phyloP scores from a whole-genome alignment of 2,329 filamentous ascomycete species.

The Colletotrichum melonis region DNA sequence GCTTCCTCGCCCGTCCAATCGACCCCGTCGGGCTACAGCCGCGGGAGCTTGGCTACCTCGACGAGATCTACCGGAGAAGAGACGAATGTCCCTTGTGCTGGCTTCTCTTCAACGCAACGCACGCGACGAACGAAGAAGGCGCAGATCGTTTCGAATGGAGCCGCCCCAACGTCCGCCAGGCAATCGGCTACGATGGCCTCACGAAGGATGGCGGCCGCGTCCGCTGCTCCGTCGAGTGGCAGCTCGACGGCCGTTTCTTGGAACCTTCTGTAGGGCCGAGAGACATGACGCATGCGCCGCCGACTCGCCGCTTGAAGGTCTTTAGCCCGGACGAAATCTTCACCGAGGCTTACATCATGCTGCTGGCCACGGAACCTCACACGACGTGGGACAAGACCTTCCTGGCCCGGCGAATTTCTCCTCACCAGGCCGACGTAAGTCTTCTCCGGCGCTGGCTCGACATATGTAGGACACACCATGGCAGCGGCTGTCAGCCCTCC shows the following conservation, averaged over 20 bases:
- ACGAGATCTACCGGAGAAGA: background rate
- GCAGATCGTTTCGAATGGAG: background rate
- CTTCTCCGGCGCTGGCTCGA: background rate
- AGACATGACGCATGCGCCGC: background rate
- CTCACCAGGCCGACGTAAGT: background rate
- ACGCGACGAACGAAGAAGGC: background rate
- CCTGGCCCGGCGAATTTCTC: background rate
- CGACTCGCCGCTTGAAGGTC: background rate
- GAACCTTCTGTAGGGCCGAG: background rate
- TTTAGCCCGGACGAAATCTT: background rate
- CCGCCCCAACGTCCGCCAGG: background rate
- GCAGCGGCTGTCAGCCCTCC: background rate
- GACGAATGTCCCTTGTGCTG: background rate
- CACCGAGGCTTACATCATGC: background rate
- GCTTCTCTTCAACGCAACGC: background rate
- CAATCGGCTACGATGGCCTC: background rate
- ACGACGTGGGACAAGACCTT: background rate
- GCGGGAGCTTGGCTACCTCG: background rate
- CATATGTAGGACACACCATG: background rate
- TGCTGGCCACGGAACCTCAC: background rate
- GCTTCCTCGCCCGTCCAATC: background rate
- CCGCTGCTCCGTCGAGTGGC: background rate
- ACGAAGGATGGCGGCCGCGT: background rate
- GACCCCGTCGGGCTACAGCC: background rate
- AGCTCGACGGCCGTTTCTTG: background rate